A percentile compares a stretch with the other conserved stretches of the same genome.
Conservation (phyloP, 495 filamentous ascomycete species). For the Lepidopterella palustris region DNA sequence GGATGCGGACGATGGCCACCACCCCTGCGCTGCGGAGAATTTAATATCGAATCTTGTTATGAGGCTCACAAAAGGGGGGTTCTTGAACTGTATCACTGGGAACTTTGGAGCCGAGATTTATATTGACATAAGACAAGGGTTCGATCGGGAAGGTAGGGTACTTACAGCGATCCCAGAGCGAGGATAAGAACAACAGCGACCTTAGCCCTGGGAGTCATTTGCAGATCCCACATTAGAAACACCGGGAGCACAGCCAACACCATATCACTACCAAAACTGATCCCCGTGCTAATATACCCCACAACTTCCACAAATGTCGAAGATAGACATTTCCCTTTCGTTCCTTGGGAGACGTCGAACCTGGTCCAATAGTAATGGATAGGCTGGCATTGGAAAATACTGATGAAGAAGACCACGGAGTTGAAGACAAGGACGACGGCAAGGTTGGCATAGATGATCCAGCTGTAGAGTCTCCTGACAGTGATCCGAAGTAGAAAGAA, state of each 20-base stretch:
- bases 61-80: too few relatives aligned
- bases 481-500: neutral
- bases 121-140: neutral
- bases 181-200: neutral
- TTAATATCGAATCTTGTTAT: too few relatives aligned
- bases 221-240: neutral
- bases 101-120: neutral
- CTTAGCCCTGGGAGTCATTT: neutral
- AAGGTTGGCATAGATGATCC: neutral
- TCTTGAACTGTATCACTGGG: neutral
- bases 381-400: neutral
- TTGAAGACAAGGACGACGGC: neutral
- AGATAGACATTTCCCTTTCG: neutral
- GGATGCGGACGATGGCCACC: neutral
- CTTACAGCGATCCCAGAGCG: neutral
- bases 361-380: neutral
- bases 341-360: neutral
- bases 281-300: neutral
- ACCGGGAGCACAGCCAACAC: neutral
- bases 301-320: neutral
- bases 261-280: neutral
- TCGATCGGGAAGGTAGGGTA: neutral
- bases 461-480: neutral
- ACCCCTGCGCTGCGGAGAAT: neutral
- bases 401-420: neutral